A percentile compares a stretch with the other conserved stretches of the same genome.
Conservation (phyloP, 139 green algal genomes). For the Microglena sp. region DNA sequence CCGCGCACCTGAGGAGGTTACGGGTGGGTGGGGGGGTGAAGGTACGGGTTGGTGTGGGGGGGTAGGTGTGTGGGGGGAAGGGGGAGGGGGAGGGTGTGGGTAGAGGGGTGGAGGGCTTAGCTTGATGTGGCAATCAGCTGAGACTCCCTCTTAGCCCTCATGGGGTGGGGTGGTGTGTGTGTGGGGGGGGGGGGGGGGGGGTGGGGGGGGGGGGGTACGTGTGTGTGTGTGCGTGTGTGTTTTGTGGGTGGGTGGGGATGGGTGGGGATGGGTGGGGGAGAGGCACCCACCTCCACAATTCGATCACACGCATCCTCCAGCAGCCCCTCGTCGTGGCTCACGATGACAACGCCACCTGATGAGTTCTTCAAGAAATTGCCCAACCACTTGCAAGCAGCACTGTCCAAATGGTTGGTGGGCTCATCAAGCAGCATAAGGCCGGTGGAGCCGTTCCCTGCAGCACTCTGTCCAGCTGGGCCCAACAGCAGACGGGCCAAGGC, state of each 20-base stretch:
- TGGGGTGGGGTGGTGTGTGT: conserved; percentile 1
- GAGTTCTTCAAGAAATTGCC: conserved; percentile 40
- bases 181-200: conserved; percentile 2
- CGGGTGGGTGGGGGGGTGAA: not conserved
- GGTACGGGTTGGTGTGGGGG: conserved; percentile 1
- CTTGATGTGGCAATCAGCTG: no score
- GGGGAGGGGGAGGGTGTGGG: no score
- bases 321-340: conserved; percentile 53
- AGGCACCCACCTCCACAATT: conserved; percentile 2
- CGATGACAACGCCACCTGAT: conserved; percentile 41
- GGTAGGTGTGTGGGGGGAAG: conserved; percentile 6
- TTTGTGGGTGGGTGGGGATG: no score
- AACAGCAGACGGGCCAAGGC: conserved; percentile 64
- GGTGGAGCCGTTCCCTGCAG: conserved; percentile 3
- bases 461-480: conserved; percentile 36
- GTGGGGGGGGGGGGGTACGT: not conserved
- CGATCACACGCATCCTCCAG: not conserved
- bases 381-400: conserved; percentile 48
- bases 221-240: conserved; percentile 3
- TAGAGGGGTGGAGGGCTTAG: no score
- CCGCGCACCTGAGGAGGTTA: not conserved
- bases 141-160: no score
- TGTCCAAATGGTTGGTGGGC: conserved; percentile 57
- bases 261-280: not conserved
- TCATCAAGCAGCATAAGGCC: conserved; percentile 51